Percentiles rank a stretch among this genome's conserved stretches.
phyloP scores from a whole-genome alignment of 2,329 filamentous ascomycete genomes.

The Aspergillus sojae region DNA sequence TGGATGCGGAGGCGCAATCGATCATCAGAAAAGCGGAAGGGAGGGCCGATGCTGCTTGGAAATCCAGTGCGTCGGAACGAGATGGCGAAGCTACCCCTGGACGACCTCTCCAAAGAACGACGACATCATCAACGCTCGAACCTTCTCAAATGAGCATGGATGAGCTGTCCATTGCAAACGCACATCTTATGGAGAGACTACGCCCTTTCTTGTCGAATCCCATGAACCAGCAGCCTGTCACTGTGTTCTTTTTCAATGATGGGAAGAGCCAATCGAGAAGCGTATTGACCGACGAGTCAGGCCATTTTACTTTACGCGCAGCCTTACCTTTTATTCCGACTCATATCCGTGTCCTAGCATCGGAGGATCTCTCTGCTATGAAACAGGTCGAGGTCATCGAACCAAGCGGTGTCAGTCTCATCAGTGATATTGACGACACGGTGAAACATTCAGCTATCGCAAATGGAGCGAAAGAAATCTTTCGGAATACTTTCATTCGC shows the following conservation, averaged over 20 bases:
- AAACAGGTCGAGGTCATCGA: slow-evolving; percentile 78
- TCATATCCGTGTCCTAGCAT: slow-evolving; percentile 82
- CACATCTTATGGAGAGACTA: slow-evolving; percentile 82
- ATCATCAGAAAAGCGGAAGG: slow-evolving; percentile 73
- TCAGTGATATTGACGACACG: slow-evolving; percentile 97
- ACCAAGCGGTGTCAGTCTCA: slow-evolving; percentile 80
- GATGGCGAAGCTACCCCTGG: slow-evolving; percentile 24
- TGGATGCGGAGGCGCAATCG: slow-evolving; percentile 72
- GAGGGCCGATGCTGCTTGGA: slow-evolving; percentile 70
- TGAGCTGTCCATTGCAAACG: slow-evolving; percentile 78
- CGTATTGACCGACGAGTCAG: slow-evolving; percentile 81
- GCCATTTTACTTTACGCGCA: slow-evolving; percentile 81
- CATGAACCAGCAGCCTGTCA: slow-evolving; percentile 74
- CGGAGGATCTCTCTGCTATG: slow-evolving; percentile 78
- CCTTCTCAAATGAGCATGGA: slow-evolving; percentile 63
- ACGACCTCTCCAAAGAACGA: slow-evolving; percentile 43
- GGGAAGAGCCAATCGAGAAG: slow-evolving; percentile 79
- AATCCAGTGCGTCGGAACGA: slow-evolving; percentile 62
- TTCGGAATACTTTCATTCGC: slow-evolving; percentile 91
- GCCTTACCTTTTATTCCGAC: slow-evolving; percentile 89
- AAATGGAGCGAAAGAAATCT: slow-evolving; percentile 86
- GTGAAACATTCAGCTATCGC: slow-evolving; percentile 94
- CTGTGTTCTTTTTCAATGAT: slow-evolving; percentile 94
- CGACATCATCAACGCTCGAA: slow-evolving; percentile 50
- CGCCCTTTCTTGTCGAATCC: slow-evolving; percentile 89